Evolutionary conservation across 129 eudicot species (phyloP).

Genomic region (Artemisia annua): DNA sequence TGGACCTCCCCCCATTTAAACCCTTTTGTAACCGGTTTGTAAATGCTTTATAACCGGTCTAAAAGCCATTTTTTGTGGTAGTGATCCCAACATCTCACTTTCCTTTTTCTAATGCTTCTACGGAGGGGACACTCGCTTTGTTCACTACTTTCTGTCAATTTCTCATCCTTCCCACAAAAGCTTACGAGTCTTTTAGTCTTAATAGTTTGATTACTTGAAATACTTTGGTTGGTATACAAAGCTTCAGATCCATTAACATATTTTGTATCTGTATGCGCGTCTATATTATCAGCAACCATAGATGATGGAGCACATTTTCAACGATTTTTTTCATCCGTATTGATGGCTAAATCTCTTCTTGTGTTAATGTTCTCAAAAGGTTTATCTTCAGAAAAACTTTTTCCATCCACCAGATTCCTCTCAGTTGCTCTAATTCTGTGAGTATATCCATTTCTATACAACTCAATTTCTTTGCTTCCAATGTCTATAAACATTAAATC

Average conservation of each 20-base stretch:
- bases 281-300: background rate
- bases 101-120: constrained; percentile 63
- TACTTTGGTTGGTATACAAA: constrained; percentile 3
- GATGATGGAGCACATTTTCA: constrained; percentile 5
- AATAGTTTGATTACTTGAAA: constrained; percentile 21
- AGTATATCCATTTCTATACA: constrained; percentile 51
- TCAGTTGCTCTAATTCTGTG: constrained; percentile 60
- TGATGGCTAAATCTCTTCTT: constrained; percentile 10
- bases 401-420: constrained; percentile 29
- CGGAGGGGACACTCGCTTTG: constrained; percentile 37
- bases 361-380: constrained; percentile 8
- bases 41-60: too few species aligned
- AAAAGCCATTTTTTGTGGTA: too few species aligned
- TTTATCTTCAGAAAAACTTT: constrained; percentile 18
- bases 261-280: background rate
- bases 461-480: constrained; percentile 44
- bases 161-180: constrained; percentile 28
- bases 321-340: constrained; percentile 10
- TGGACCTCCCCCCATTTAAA: too few species aligned
- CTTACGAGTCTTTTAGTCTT: constrained; percentile 12
- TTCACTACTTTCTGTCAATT: constrained; percentile 13
- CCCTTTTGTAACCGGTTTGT: too few species aligned
- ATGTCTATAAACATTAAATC: constrained; percentile 25
- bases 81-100: constrained; percentile 52
- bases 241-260: constrained; percentile 11